Conservation (phyloP, 139 green algal genomes). For the Asterochloris sp. region DNA sequence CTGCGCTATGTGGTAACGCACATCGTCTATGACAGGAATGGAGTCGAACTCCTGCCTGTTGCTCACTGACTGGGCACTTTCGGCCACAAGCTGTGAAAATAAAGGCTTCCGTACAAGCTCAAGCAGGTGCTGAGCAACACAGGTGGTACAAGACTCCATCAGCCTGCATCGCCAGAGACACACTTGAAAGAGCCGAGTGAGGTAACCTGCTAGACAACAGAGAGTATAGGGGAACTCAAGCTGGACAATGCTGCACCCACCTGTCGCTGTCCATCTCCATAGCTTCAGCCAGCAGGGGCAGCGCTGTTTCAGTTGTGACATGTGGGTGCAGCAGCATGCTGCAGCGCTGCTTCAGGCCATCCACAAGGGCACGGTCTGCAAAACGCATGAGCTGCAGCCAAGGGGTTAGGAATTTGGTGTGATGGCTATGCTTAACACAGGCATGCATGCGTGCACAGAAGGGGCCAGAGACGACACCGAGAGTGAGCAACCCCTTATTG, state of each 20-base stretch:
- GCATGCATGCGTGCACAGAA: background rate
- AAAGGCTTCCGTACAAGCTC: conserved; percentile 1
- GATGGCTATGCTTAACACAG: background rate
- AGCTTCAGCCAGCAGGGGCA: conserved; percentile 16
- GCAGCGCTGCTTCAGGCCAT: conserved; percentile 14
- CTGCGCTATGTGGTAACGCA: conserved; percentile 12
- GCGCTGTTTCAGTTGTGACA: background rate
- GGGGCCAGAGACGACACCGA: background rate
- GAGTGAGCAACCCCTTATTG: background rate
- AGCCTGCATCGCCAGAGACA: background rate
- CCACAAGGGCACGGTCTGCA: conserved; percentile 14
- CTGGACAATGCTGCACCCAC: background rate
- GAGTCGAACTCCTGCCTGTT: conserved; percentile 16
- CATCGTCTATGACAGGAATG: conserved; percentile 18
- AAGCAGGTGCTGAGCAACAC: conserved; percentile 20
- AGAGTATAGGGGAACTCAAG: background rate
- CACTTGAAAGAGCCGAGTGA: background rate
- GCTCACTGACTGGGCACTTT: conserved; percentile 1
- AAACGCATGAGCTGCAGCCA: conserved; percentile 13
- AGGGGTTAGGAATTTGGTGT: background rate
- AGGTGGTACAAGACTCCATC: conserved; percentile 4
- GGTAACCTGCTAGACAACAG: background rate
- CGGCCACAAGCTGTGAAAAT: conserved; percentile 11
- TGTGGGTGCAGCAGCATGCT: conserved; percentile 20
- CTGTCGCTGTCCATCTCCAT: conserved; percentile 20